phyloP scores from a whole-genome alignment of 371 early-diverging fungal species.

The Rhizopus sp. region DNA sequence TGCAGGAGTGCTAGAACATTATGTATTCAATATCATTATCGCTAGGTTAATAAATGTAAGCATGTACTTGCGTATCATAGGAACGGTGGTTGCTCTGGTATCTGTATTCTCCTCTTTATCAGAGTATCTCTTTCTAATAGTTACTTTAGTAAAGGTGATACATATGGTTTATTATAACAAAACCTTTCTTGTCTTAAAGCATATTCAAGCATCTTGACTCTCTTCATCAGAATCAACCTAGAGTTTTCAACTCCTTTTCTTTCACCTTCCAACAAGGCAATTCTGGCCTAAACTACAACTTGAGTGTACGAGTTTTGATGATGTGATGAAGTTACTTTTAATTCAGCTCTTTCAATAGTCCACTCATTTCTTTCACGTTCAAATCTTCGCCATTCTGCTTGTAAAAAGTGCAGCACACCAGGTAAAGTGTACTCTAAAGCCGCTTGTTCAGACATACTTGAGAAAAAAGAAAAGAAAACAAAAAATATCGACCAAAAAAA shows the following conservation, averaged over 20 bases:
- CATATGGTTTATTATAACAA: neutral
- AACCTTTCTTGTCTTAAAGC: conserved; percentile 78
- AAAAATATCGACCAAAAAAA: neutral
- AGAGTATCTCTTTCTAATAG: conserved; percentile 21
- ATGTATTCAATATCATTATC: conserved; percentile 1
- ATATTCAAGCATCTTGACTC: conserved; percentile 91
- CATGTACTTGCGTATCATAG: conserved; percentile 13
- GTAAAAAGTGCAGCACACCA: conserved; percentile 81
- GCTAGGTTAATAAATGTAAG: conserved; percentile 5
- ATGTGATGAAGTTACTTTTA: conserved; percentile 61
- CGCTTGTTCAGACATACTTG: conserved; percentile 26
- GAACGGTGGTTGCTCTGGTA: conserved; percentile 10
- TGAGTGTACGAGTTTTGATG: neutral
- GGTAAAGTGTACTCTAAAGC: conserved; percentile 73
- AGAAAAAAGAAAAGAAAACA: conserved; percentile 1
- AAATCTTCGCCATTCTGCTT: conserved; percentile 83
- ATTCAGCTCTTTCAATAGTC: conserved; percentile 82
- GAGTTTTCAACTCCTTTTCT: conserved; percentile 75
- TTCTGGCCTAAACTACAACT: conserved; percentile 54
- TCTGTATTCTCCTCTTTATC: conserved; percentile 3
- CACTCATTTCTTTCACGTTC: conserved; percentile 90
- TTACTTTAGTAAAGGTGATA: neutral
- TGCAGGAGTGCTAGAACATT: conserved; percentile 8
- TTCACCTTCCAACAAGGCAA: conserved; percentile 86
- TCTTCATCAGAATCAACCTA: conserved; percentile 74